A percentile compares a stretch with the other conserved stretches of the same genome.
phyloP scores from a whole-genome alignment of 306 rosid genomes.

The Dicorynia guianensis region DNA sequence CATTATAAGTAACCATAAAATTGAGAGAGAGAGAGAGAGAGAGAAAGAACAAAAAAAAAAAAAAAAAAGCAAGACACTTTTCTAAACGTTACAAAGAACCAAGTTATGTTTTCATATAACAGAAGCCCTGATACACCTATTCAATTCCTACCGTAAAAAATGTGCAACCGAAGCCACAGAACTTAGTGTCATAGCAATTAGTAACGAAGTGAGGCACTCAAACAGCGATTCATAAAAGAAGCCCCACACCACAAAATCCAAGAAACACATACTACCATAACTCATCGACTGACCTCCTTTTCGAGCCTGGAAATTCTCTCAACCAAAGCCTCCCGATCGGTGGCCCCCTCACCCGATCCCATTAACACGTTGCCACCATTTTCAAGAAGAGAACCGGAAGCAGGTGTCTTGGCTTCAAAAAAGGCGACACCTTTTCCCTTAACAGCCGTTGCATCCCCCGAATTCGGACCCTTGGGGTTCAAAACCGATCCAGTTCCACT shows the following conservation, averaged over 20 bases:
- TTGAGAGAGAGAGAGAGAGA: accelerated
- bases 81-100: not conserved
- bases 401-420: slow-evolving; percentile 49
- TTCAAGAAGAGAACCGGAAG: slow-evolving; percentile 49
- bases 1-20: not conserved
- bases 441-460: slow-evolving; percentile 52
- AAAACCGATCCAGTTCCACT: slow-evolving; percentile 60
- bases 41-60: too few relatives aligned
- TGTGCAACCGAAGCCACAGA: not conserved
- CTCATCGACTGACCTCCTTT: slow-evolving; percentile 74
- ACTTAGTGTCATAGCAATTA: not conserved
- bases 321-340: slow-evolving; percentile 57
- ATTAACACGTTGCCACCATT: slow-evolving; percentile 61
- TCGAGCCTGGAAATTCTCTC: slow-evolving; percentile 66
- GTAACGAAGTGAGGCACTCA: not conserved
- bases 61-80: not conserved
- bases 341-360: slow-evolving; percentile 52
- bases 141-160: slow-evolving; percentile 16
- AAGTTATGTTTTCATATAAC: not conserved
- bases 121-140: not conserved
- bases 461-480: slow-evolving; percentile 45
- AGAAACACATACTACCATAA: not conserved
- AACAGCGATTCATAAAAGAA: not conserved
- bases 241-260: not conserved
- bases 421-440: slow-evolving; percentile 65